Base-by-base conservation (phyloP, 805 yeast genomes). In the Yamadazyma nakazawae region DNA sequence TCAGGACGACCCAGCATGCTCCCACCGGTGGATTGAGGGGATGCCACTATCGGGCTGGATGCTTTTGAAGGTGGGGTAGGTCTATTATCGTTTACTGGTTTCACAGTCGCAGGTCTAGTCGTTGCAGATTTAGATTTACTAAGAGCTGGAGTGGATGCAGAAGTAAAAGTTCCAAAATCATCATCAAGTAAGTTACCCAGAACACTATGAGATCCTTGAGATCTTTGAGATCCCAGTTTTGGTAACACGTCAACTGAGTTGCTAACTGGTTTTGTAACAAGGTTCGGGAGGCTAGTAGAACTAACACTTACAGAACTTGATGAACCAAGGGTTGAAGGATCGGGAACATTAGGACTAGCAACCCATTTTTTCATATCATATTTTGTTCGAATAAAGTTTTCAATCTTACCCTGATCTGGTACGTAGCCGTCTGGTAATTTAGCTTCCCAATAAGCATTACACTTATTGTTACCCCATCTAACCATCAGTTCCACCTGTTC, bases 281-380 rank as follows among this genome's bases (percentile, higher is more conserved):
- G n/a, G 32, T 38, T 31, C 36, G 42, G 8, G 25, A 43, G 5
- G 16, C 11, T 37, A 25, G 31, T 21, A 26, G 42, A 10, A 9
- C 14, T 31, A 24, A 6, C 24, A 24, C 35, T 21, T 13, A 16
- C 28, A 11, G 38, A 35, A 35, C 32, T 34, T 11, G 26, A 25
- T 17, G 40, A 12, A 19, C 34, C 35, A 19, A 40, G 26, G 8
- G 45, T 55, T 50, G 70, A 60, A 2, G 92, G 89, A 55, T 84
- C 82, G 2, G 91, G 89, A 14, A 82, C 62, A 10, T 62, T 60
- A 4, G 70, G 25, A n/a, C 82, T 70, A 9, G 74, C 67, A 1
- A 78, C 82, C 99, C 99, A 94, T 59, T 91, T 86, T 66, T 84
- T 88, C 68, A 85, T 62, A 55, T 90, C 97, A 63, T 94, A 94